Base-by-base conservation (phyloP, 768 basidiomycete species). In the Amanita polypyramis region DNA sequence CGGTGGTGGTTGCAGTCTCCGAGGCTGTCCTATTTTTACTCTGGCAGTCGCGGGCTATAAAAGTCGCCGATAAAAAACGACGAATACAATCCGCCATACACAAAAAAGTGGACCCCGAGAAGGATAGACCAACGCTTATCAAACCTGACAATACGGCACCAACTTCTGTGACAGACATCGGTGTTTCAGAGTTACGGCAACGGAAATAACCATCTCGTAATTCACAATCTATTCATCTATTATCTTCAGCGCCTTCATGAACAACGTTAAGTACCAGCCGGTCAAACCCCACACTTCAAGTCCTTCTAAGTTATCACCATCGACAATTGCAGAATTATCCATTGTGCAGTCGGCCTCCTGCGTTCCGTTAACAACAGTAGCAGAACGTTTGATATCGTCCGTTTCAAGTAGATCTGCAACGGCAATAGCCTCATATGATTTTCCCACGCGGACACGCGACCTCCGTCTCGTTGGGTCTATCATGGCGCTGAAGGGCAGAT, bases 241-340 rank as follows among this genome's bases (percentile, higher is more conserved):
- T 27, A 77, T 65, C 41, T 65, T 63, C 53, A 85, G 57, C 15
- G 63, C 65, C 52, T 68, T 73, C 77, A 86, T 77, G 55, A 88
- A 63, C 41, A 75, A 55, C 39, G 72, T 74, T 45, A 87, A 67
- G 65, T 87, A 90, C 85, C 86, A 89, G 30, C 86, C 88, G 17
- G 88, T 88, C 58, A 90, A 63, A 0, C 88, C 86, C 85, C 87
- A 90, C 21, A 88, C 77, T 57, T 89, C 83, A 12, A 87, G 61
- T 49, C 67, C 66, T 9, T 70, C 63, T 34, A 60, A 11, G 70
- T 70, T 36, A 72, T 75, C 69, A 43, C 71, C 69, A 44, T 63
- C 59, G 33, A 63, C 59, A 34, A 54, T 57, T 57, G 57, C 45
- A 60, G 58, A 53, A 69, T 64, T 43, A 15, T 23, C 38, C 56